Percentiles rank a stretch among this genome's conserved stretches.
phyloP scores from a whole-genome alignment of 805 yeast species.

The Teunomyces stri region DNA sequence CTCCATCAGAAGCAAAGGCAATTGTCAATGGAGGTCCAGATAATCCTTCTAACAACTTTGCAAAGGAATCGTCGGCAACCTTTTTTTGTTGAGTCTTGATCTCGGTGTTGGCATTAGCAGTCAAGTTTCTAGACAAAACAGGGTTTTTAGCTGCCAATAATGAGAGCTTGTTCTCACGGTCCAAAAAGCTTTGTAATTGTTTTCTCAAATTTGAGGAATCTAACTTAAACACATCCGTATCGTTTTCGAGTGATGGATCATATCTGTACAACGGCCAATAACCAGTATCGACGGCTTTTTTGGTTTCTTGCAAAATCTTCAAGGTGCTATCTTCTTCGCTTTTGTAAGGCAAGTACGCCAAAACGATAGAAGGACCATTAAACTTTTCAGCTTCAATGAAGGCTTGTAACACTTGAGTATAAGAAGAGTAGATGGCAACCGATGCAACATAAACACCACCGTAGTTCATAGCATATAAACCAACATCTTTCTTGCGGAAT shows the following conservation, averaged over 20 bases:
- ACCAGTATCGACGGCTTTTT: slow-evolving; percentile 88
- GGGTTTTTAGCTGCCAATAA: slow-evolving; percentile 71
- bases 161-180: slow-evolving; percentile 85
- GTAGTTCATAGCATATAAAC: slow-evolving; percentile 91
- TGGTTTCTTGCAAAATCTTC: slow-evolving; percentile 79
- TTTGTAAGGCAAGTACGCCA: slow-evolving; percentile 82
- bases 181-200: slow-evolving; percentile 75
- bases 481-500: slow-evolving; percentile 83
- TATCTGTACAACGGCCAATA: slow-evolving; percentile 94
- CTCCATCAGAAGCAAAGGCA: slow-evolving; percentile 90
- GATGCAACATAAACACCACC: slow-evolving; percentile 90
- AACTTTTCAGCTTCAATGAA: slow-evolving; percentile 85
- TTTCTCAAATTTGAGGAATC: slow-evolving; percentile 82
- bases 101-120: slow-evolving; percentile 57
- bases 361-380: slow-evolving; percentile 86
- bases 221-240: slow-evolving; percentile 63
- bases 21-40: slow-evolving; percentile 90
- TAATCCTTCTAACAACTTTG: slow-evolving; percentile 75
- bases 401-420: slow-evolving; percentile 88
- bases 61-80: slow-evolving; percentile 75
- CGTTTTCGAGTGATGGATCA: slow-evolving; percentile 58
- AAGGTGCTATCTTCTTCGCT: slow-evolving; percentile 66
- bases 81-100: slow-evolving; percentile 57
- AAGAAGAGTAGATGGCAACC: slow-evolving; percentile 89
- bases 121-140: slow-evolving; percentile 69